Evolutionary conservation across 2,329 filamentous ascomycete genomes (phyloP).

Genomic region (Venturia carpophila): DNA sequence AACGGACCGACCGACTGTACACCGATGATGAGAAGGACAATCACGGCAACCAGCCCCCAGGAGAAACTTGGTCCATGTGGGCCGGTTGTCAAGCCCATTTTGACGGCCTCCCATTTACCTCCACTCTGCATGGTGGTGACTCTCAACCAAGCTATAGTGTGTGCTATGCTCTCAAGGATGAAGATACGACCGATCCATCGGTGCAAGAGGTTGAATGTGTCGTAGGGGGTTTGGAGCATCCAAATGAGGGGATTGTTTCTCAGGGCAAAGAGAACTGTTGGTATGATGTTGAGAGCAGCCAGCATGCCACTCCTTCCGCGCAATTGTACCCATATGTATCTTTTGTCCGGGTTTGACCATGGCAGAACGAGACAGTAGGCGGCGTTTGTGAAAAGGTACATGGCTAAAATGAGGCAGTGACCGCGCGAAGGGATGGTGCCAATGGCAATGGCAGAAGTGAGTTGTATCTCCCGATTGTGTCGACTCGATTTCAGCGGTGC

Average conservation of each 20-base stretch:
- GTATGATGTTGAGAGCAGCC: slow-evolving; percentile 83
- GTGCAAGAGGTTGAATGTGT: slow-evolving; percentile 89
- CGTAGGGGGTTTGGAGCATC: slow-evolving; percentile 80
- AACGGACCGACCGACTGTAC: slow-evolving; percentile 69
- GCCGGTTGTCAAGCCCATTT: slow-evolving; percentile 38
- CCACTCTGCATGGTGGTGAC: slow-evolving; percentile 47
- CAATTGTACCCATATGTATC: slow-evolving; percentile 66
- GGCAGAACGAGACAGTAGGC: slow-evolving; percentile 66
- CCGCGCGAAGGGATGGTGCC: slow-evolving; percentile 75
- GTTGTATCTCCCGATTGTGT: slow-evolving; percentile 66
- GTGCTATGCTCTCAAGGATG: slow-evolving; percentile 59
- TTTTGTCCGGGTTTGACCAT: slow-evolving; percentile 37
- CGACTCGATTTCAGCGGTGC: slow-evolving; percentile 66
- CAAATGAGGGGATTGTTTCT: slow-evolving; percentile 89
- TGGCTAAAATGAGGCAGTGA: slow-evolving; percentile 59
- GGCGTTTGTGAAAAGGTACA: slow-evolving; percentile 66
- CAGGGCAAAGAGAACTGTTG: slow-evolving; percentile 77
- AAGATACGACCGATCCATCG: slow-evolving; percentile 74
- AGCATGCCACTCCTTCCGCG: slow-evolving; percentile 80
- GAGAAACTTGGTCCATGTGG: slow-evolving; percentile 41
- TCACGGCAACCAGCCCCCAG: slow-evolving; percentile 52
- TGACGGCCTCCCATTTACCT: slow-evolving; percentile 54
- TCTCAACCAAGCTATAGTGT: slow-evolving; percentile 65
- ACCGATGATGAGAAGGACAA: slow-evolving; percentile 57
- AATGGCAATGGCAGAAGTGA: slow-evolving; percentile 60